A percentile compares a stretch with the other conserved stretches of the same genome.
phyloP scores from a whole-genome alignment of 352 stramenopile genomes.

The Pythium coloratum region DNA sequence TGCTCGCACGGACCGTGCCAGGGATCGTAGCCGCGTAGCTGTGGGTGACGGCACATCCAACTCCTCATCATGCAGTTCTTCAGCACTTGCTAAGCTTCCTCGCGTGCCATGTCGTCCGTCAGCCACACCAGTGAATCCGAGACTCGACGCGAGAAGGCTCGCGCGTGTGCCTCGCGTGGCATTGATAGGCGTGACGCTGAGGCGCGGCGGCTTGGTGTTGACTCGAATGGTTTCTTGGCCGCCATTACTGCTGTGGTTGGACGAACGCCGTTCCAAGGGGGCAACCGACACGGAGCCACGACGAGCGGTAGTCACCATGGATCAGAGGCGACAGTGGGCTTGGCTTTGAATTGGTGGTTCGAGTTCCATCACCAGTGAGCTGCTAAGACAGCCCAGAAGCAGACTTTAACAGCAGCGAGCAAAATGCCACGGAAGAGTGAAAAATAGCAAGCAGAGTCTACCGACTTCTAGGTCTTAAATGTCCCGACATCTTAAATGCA shows the following conservation, averaged over 20 bases:
- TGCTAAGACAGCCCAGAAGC: background rate
- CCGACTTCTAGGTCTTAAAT: slow-evolving; percentile 8
- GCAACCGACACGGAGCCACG: background rate
- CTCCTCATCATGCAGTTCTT: slow-evolving; percentile 19
- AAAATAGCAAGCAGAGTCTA: background rate
- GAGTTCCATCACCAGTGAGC: background rate
- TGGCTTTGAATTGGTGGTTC: background rate
- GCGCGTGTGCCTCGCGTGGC: slow-evolving; percentile 8
- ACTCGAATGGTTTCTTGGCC: background rate
- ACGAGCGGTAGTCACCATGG: background rate
- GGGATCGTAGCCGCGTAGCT: slow-evolving; percentile 38
- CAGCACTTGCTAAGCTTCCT: background rate
- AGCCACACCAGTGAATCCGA: slow-evolving; percentile 22
- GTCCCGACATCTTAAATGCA: slow-evolving; percentile 9
- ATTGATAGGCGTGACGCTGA: slow-evolving; percentile 21
- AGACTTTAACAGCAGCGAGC: no score
- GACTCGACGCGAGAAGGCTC: slow-evolving; percentile 9
- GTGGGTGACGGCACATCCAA: slow-evolving; percentile 38
- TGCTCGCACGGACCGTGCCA: slow-evolving; percentile 56
- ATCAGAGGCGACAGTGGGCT: background rate
- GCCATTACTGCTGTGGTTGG: background rate
- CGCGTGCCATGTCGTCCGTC: background rate
- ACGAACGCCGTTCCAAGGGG: slow-evolving; percentile 9
- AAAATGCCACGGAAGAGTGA: no score
- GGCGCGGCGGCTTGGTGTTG: slow-evolving; percentile 12